A percentile compares a stretch with the other conserved stretches of the same genome.
phyloP scores from a whole-genome alignment of 306 rosid species.

The Prunus dulcis region DNA sequence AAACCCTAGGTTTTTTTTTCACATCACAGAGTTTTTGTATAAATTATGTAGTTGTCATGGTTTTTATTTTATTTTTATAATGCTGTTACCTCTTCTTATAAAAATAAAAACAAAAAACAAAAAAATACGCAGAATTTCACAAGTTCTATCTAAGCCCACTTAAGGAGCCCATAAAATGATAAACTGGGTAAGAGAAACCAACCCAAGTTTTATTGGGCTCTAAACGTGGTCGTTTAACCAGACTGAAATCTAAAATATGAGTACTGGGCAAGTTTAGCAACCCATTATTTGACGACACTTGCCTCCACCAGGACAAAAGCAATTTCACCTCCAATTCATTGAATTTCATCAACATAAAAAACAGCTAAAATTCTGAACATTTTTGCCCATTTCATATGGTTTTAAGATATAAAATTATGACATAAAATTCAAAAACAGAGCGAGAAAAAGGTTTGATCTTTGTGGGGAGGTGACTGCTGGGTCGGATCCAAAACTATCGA shows the following conservation, averaged over 20 bases:
- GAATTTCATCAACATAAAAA: not conserved
- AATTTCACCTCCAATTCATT: not conserved
- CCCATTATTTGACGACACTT: not conserved
- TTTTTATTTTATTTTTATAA: too few species aligned
- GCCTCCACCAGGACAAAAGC: not conserved
- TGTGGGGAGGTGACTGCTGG: not conserved
- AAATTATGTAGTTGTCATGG: too few species aligned
- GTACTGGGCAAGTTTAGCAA: not conserved
- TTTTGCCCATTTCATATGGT: not conserved
- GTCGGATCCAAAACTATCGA: constrained; percentile 5
- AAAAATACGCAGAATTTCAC: not conserved
- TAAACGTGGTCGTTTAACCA: not conserved
- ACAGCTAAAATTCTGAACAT: not conserved
- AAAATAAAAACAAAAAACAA: not conserved
- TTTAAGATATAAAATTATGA: not conserved
- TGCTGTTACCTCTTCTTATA: too few species aligned
- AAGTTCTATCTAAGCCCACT: not conserved
- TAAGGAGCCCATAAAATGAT: not conserved
- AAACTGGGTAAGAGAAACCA: not conserved
- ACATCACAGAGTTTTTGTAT: too few species aligned
- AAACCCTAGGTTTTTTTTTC: too few species aligned
- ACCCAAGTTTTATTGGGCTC: not conserved
- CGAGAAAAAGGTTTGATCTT: not conserved
- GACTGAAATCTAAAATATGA: not conserved
- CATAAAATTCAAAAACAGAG: not conserved